Conservation (phyloP, 495 filamentous ascomycete genomes). For the Penicillium canescens region DNA sequence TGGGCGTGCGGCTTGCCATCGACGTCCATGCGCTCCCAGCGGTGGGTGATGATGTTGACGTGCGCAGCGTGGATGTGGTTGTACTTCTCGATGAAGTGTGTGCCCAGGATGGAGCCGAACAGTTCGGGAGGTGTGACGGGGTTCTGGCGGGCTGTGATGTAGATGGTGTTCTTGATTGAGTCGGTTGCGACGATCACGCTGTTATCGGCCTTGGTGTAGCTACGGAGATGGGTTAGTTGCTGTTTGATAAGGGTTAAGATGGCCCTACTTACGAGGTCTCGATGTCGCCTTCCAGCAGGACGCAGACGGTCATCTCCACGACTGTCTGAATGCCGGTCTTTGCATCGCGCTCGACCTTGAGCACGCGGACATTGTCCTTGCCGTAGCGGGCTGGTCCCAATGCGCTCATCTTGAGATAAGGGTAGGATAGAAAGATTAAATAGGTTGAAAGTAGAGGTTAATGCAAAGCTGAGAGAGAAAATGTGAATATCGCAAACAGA, state of each 20-base stretch:
- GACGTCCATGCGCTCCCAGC: constrained; percentile 87
- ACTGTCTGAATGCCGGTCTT: constrained; percentile 77
- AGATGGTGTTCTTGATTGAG: constrained; percentile 97
- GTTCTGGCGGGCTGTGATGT: constrained; percentile 90
- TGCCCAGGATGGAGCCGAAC: constrained; percentile 78
- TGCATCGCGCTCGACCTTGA: constrained; percentile 83
- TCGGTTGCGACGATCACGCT: constrained; percentile 94
- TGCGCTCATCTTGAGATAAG: constrained; percentile 31
- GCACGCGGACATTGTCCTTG: constrained; percentile 98
- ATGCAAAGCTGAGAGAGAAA: background rate
- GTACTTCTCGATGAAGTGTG: constrained; percentile 88
- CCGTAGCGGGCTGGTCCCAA: constrained; percentile 80
- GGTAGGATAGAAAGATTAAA: constrained; percentile 1
- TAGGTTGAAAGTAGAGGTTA: background rate
- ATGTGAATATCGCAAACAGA: constrained; percentile 1
- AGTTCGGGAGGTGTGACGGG: constrained; percentile 92
- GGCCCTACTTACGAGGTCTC: constrained; percentile 68
- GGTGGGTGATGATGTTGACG: constrained; percentile 77
- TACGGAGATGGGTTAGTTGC: constrained; percentile 29
- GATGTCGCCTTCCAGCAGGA: constrained; percentile 86
- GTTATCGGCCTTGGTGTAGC: constrained; percentile 94
- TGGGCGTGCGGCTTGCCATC: constrained; percentile 95
- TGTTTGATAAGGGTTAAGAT: constrained; percentile 4
- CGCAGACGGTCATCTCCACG: constrained; percentile 92
- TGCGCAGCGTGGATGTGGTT: constrained; percentile 81